A percentile compares a stretch with the other conserved stretches of the same genome.
These are phyloP conservation scores for Daldinia loculata DNA, from an alignment of 495 filamentous ascomycete genomes.

Conservation along the genomic window DNA sequence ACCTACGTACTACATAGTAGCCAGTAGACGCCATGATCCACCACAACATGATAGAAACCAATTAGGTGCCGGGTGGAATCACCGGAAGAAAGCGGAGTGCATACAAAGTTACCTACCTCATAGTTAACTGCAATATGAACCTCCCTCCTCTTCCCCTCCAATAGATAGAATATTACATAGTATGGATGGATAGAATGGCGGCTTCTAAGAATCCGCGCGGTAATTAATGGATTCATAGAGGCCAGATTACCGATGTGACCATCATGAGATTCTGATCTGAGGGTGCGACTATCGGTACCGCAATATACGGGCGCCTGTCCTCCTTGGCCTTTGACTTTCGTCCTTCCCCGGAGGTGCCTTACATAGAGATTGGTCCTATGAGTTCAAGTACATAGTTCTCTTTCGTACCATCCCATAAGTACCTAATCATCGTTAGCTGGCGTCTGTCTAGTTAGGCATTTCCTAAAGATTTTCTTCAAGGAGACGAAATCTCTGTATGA, in stretches of 20 bases:
- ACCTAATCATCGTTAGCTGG: conserved; percentile 25
- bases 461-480: background rate
- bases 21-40: conserved; percentile 1
- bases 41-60: conserved; percentile 1
- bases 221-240: conserved; percentile 36
- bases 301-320: conserved; percentile 2
- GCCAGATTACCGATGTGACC: conserved; percentile 27
- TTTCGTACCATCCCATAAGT: background rate
- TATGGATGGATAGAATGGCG: background rate
- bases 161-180: conserved; percentile 1
- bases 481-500: conserved; percentile 12
- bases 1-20: background rate
- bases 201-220: conserved; percentile 32
- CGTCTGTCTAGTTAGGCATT: conserved; percentile 3
- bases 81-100: conserved; percentile 36
- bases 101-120: background rate
- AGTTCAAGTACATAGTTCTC: conserved; percentile 1
- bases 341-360: background rate
- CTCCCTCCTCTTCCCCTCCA: conserved; percentile 1
- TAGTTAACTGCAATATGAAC: background rate
- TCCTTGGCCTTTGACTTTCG: background rate
- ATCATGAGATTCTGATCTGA: conserved; percentile 27
- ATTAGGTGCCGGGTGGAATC: conserved; percentile 25
- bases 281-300: conserved; percentile 3
- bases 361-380: conserved; percentile 11